phyloP scores from a whole-genome alignment of 345 rosid species.

The Boechera stricta region DNA sequence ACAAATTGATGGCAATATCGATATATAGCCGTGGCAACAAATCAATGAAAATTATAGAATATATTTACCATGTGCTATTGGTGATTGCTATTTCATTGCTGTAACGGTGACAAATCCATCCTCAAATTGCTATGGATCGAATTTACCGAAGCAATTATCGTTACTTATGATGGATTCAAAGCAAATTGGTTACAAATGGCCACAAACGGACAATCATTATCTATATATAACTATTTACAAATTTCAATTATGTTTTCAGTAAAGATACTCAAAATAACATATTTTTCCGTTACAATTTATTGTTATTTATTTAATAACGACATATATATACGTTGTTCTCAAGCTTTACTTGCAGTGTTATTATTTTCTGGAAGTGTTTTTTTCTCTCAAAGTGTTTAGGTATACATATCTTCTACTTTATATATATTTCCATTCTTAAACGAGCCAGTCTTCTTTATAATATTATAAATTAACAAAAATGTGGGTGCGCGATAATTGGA shows the following conservation, averaged over 20 bases:
- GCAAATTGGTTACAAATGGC: not conserved
- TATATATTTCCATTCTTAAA: not conserved
- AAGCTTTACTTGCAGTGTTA: not conserved
- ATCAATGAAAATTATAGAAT: not conserved
- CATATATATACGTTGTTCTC: not conserved
- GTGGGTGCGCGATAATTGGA: constrained; percentile 8
- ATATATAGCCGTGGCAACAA: not conserved
- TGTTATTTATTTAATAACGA: not conserved
- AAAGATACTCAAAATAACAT: not conserved
- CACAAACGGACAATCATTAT: not conserved
- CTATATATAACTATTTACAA: not conserved
- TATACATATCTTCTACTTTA: not conserved
- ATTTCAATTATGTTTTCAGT: too few relatives aligned
- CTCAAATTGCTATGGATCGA: not conserved
- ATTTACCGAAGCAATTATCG: not conserved
- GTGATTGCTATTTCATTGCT: not conserved
- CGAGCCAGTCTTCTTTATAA: not conserved
- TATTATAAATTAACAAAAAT: not conserved
- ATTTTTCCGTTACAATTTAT: not conserved
- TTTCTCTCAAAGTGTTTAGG: not conserved
- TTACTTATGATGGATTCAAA: not conserved
- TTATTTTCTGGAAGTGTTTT: not conserved
- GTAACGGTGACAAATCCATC: not conserved
- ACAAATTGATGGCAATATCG: too few relatives aligned
- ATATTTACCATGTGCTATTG: not conserved